Conservation (phyloP, 805 yeast genomes). For the Myxozyma lipomycoides region DNA sequence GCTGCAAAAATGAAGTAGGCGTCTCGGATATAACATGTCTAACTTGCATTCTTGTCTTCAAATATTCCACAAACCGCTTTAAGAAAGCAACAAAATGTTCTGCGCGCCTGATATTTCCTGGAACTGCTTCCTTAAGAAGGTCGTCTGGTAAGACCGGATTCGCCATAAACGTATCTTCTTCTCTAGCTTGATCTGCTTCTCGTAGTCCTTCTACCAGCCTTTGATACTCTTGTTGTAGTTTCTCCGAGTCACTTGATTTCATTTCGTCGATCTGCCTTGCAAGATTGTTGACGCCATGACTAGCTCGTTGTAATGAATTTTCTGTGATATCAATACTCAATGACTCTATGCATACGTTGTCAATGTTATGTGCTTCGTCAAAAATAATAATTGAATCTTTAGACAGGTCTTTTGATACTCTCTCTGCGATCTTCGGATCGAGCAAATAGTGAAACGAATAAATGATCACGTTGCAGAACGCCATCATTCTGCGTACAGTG, state of each 20-base stretch:
- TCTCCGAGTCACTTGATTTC: constrained; percentile 74
- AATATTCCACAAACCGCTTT: constrained; percentile 86
- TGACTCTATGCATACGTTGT: constrained; percentile 97
- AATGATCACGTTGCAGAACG: constrained; percentile 82
- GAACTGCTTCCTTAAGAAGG: constrained; percentile 84
- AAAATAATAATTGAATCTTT: constrained; percentile 91
- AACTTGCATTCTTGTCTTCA: constrained; percentile 96
- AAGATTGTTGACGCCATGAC: constrained; percentile 77
- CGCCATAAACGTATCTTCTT: constrained; percentile 68
- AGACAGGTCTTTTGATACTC: constrained; percentile 88
- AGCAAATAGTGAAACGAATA: constrained; percentile 93
- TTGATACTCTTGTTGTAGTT: constrained; percentile 85
- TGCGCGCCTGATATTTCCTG: constrained; percentile 95
- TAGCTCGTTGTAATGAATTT: constrained; percentile 78
- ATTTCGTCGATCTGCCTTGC: constrained; percentile 81
- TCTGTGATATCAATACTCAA: constrained; percentile 87
- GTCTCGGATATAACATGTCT: constrained; percentile 97
- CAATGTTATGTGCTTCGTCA: constrained; percentile 98
- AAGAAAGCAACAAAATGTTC: constrained; percentile 94
- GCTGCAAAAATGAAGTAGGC: constrained; percentile 87
- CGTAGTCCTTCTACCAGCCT: constrained; percentile 84
- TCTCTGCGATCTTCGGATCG: constrained; percentile 95
- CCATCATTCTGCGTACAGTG: constrained; percentile 88
- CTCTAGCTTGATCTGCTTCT: constrained; percentile 64
- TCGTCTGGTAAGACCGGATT: constrained; percentile 86